phyloP scores from a whole-genome alignment of 345 rosid genomes.

The Sonneratia caseolaris region DNA sequence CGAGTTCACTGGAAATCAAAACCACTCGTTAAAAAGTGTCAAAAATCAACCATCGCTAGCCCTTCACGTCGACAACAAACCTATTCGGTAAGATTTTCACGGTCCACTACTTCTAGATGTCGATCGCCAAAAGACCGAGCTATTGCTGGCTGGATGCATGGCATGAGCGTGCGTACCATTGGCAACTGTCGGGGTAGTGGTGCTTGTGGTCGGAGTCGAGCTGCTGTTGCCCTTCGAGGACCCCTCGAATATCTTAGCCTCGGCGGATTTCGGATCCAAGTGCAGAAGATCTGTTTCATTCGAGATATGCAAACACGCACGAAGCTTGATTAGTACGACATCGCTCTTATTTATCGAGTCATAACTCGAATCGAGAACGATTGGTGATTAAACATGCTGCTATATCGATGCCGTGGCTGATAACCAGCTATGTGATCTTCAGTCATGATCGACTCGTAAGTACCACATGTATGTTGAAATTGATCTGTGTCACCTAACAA shows the following conservation, averaged over 20 bases:
- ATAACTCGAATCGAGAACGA: background rate
- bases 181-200: background rate
- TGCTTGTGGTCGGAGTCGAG: background rate
- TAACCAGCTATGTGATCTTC: no score
- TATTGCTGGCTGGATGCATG: background rate
- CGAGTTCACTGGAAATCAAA: background rate
- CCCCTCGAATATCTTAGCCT: constrained; percentile 13
- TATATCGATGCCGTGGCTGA: no score
- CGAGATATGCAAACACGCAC: background rate
- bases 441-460: no score
- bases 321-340: background rate
- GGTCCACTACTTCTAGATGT: no score
- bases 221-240: background rate
- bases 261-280: constrained; percentile 15
- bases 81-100: no score
- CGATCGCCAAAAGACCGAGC: background rate
- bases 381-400: no score
- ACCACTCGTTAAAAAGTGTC: background rate
- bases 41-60: background rate
- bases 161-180: background rate
- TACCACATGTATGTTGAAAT: no score
- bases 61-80: no score
- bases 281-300: constrained; percentile 15
- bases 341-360: no score
- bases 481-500: no score